Conservation (phyloP, 352 stramenopile species). For the Phytophthora hybrid region DNA sequence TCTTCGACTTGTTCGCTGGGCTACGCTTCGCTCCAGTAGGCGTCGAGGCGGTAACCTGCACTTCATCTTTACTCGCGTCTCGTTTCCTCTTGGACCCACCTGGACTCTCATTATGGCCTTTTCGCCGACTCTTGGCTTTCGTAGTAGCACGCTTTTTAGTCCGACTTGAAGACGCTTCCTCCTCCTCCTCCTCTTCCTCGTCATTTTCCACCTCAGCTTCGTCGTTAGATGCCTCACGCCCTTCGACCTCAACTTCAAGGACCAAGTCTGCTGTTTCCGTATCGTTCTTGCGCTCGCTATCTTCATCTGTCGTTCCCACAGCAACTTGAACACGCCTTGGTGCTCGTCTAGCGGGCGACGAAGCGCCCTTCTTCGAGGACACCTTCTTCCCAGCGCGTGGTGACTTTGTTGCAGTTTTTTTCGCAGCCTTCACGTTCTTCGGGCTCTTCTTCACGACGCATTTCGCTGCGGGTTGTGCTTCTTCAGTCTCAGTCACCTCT, state of each 20-base stretch:
- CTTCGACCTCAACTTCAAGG: conserved; percentile 61
- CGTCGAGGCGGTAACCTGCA: background rate
- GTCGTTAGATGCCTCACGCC: conserved; percentile 25
- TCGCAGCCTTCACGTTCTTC: conserved; percentile 21
- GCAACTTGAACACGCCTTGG: conserved; percentile 51
- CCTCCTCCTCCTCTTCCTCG: conserved; percentile 20
- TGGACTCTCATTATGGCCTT: conserved; percentile 8
- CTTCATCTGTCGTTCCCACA: conserved; percentile 61
- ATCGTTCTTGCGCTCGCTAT: conserved; percentile 50
- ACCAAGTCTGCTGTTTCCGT: conserved; percentile 62
- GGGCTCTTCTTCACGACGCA: conserved; percentile 19
- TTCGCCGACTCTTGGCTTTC: conserved; percentile 20
- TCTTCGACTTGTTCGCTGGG: conserved; percentile 26
- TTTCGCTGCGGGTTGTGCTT: conserved; percentile 11
- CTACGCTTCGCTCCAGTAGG: conserved; percentile 1
- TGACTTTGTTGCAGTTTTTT: conserved; percentile 20
- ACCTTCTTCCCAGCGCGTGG: conserved; percentile 25
- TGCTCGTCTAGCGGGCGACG: conserved; percentile 18
- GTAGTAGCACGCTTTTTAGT: conserved; percentile 14
- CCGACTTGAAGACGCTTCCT: conserved; percentile 7
- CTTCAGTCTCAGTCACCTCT: conserved; percentile 5
- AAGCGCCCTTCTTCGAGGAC: conserved; percentile 3
- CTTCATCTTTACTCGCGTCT: conserved; percentile 11
- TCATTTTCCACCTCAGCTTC: conserved; percentile 14
- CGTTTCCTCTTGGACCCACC: conserved; percentile 34